These are phyloP conservation scores for Dianthus caryophyllus DNA, from an alignment of 148 eudicot genomes.

Conservation along the genomic window DNA sequence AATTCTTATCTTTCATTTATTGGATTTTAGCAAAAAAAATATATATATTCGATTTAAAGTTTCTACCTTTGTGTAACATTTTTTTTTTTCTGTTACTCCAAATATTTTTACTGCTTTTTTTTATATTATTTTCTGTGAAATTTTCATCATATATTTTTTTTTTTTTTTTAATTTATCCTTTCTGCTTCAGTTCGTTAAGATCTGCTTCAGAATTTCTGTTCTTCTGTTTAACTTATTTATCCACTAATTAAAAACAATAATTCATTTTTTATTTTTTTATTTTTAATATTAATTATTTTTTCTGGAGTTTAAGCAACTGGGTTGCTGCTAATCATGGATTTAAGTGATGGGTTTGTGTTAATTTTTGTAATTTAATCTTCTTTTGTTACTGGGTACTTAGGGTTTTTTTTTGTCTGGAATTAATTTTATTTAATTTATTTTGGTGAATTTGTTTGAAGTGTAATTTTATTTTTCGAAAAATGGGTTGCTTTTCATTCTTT, in stretches of 20 bases:
- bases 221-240: constrained; percentile 18
- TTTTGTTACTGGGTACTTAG: constrained; percentile 17
- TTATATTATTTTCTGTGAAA: background rate
- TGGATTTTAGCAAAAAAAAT: background rate
- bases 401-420: background rate
- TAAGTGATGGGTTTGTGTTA: constrained; percentile 13
- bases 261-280: background rate
- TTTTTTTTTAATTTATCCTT: background rate
- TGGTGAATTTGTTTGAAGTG: background rate
- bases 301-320: constrained; percentile 13
- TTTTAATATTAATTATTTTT: background rate
- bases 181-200: constrained; percentile 26
- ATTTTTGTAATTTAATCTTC: constrained; percentile 16
- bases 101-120: constrained; percentile 2
- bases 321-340: constrained; percentile 9
- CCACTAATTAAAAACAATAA: background rate
- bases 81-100: no score
- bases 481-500: constrained; percentile 42
- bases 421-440: no score
- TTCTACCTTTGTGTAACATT: background rate
- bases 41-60: background rate
- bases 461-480: constrained; percentile 19
- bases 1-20: background rate
- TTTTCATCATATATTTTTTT: background rate
- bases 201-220: constrained; percentile 27